These are phyloP conservation scores for Zymoseptoria tritici DNA, from an alignment of 2,329 filamentous ascomycete genomes.

Conservation along the genomic window DNA sequence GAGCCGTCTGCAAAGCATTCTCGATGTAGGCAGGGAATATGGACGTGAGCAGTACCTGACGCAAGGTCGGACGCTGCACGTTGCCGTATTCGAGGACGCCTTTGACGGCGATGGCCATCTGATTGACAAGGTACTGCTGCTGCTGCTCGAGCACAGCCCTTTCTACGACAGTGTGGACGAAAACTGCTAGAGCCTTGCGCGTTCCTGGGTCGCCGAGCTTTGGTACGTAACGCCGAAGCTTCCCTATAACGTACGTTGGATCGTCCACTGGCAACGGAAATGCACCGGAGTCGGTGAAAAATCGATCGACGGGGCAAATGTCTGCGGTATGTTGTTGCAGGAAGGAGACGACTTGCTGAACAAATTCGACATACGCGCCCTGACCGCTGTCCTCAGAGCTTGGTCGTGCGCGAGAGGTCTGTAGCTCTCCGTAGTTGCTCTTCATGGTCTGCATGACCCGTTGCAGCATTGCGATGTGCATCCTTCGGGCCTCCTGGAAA, in stretches of 20 bases:
- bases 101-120: slow-evolving; percentile 46
- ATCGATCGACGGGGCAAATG: slow-evolving; percentile 49
- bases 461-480: slow-evolving; percentile 47
- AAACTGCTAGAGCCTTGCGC: slow-evolving; percentile 49
- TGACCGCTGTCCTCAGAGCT: slow-evolving; percentile 26
- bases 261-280: slow-evolving; percentile 55
- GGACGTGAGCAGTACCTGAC: slow-evolving; percentile 45
- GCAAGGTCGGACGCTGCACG: slow-evolving; percentile 35
- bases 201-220: slow-evolving; percentile 43
- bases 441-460: slow-evolving; percentile 56
- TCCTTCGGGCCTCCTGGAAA: slow-evolving; percentile 32
- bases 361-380: slow-evolving; percentile 54
- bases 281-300: slow-evolving; percentile 53
- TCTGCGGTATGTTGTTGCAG: slow-evolving; percentile 55
- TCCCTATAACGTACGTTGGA: slow-evolving; percentile 56
- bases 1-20: slow-evolving; percentile 36
- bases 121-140: slow-evolving; percentile 48
- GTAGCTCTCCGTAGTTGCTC: slow-evolving; percentile 50
- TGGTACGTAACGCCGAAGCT: slow-evolving; percentile 51
- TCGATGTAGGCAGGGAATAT: slow-evolving; percentile 53
- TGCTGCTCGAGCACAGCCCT: slow-evolving; percentile 52
- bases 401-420: slow-evolving; percentile 16
- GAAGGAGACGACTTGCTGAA: slow-evolving; percentile 52
- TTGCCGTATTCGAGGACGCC: slow-evolving; percentile 36
- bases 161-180: slow-evolving; percentile 53